Evolutionary conservation across 306 rosid genomes (phyloP).

Genomic region (cucumber (Cucumis sativus)): Cucumber_9930_V3 NC_026656.2:7429501-7430000

Average conservation of each 20-base stretch:
- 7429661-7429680: constrained; percentile 30
- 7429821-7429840: constrained; percentile 37
- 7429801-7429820: constrained; percentile 32
- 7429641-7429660: constrained; percentile 25
- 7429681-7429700: background rate
- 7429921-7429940: constrained; percentile 29
- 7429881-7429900: constrained; percentile 30
- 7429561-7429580: constrained; percentile 17
- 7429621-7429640: constrained; percentile 27
- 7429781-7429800: constrained; percentile 32
- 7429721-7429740: background rate
- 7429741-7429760: constrained; percentile 18
- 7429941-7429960: constrained; percentile 23
- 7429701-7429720: background rate
- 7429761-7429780: constrained; percentile 35
- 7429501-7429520: constrained; percentile 33
- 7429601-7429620: background rate
- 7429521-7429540: constrained; percentile 15
- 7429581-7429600: constrained; percentile 15
- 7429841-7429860: constrained; percentile 21
- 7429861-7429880: constrained; percentile 20
- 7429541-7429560: constrained; percentile 28
- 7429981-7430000: constrained; percentile 29
- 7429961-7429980: constrained; percentile 35
- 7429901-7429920: constrained; percentile 24